Evolutionary conservation across 257 asterid species (phyloP).

Genomic region (Salvia splendens): DNA sequence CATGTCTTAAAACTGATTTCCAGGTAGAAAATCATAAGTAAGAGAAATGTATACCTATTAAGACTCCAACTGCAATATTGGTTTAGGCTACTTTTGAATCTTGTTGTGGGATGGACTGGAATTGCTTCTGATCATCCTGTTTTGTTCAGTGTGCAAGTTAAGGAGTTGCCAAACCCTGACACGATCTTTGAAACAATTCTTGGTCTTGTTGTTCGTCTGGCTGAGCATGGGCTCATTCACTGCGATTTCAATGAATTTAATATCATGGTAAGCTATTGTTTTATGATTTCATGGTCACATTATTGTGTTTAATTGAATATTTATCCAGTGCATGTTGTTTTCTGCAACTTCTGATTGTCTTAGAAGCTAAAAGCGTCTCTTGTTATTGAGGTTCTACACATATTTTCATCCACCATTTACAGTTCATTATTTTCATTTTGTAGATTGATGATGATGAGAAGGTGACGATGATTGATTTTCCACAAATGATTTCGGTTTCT

Average conservation of each 20-base stretch:
- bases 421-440: slow-evolving; percentile 26
- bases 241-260: slow-evolving; percentile 96
- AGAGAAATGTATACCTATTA: neutral
- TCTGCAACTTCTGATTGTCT: slow-evolving; percentile 13
- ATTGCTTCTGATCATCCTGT: slow-evolving; percentile 23
- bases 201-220: slow-evolving; percentile 80
- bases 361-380: slow-evolving; percentile 1
- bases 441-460: slow-evolving; percentile 94
- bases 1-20: neutral
- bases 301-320: slow-evolving; percentile 15
- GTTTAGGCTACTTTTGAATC: neutral
- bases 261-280: slow-evolving; percentile 63
- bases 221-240: slow-evolving; percentile 97
- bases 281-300: slow-evolving; percentile 25
- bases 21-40: no score
- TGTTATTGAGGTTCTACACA: slow-evolving; percentile 12
- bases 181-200: slow-evolving; percentile 72
- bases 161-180: slow-evolving; percentile 78
- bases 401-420: slow-evolving; percentile 11
- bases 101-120: slow-evolving; percentile 24
- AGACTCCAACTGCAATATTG: slow-evolving; percentile 16
- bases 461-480: slow-evolving; percentile 92
- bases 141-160: slow-evolving; percentile 82
- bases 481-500: slow-evolving; percentile 96
- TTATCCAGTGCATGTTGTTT: slow-evolving; percentile 1